phyloP scores from a whole-genome alignment of 2,329 filamentous ascomycete species.

The Fusarium brachygibbosum region DNA sequence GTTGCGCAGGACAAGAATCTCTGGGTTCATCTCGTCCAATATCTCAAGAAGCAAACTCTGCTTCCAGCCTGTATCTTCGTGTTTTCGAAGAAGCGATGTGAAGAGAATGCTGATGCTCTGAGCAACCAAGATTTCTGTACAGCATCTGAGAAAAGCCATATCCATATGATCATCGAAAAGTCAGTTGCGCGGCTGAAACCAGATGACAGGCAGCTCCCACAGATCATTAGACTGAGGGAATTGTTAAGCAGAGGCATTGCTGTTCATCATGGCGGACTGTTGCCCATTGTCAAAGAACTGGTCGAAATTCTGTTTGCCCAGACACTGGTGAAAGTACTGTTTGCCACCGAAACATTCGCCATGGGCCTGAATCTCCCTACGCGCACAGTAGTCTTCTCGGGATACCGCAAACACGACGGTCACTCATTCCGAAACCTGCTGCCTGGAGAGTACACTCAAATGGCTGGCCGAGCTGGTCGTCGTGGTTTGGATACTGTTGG shows the following conservation, averaged over 20 bases:
- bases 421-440: constrained; percentile 90
- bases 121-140: constrained; percentile 97
- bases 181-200: constrained; percentile 91
- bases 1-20: constrained; percentile 95
- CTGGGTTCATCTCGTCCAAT: constrained; percentile 96
- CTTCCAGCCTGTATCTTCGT: constrained; percentile 97
- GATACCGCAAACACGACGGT: constrained; percentile 96
- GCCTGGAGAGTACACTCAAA: constrained; percentile 97
- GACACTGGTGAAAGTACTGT: constrained; percentile 94
- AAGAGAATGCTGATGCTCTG: constrained; percentile 95
- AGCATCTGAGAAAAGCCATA: constrained; percentile 92
- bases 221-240: constrained; percentile 89
- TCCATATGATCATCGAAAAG: constrained; percentile 97
- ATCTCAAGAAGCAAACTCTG: constrained; percentile 86
- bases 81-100: constrained; percentile 97
- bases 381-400: constrained; percentile 96
- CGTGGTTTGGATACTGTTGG: constrained; percentile 93
- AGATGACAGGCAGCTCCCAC: constrained; percentile 90
- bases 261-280: constrained; percentile 92
- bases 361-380: constrained; percentile 98
- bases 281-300: constrained; percentile 97
- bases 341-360: constrained; percentile 97
- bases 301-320: constrained; percentile 97
- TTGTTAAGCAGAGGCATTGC: constrained; percentile 90
- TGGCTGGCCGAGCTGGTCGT: constrained; percentile 94